Base-by-base conservation (phyloP, 2,329 filamentous ascomycete genomes). In the Plenodomus tracheiphilus region DNA sequence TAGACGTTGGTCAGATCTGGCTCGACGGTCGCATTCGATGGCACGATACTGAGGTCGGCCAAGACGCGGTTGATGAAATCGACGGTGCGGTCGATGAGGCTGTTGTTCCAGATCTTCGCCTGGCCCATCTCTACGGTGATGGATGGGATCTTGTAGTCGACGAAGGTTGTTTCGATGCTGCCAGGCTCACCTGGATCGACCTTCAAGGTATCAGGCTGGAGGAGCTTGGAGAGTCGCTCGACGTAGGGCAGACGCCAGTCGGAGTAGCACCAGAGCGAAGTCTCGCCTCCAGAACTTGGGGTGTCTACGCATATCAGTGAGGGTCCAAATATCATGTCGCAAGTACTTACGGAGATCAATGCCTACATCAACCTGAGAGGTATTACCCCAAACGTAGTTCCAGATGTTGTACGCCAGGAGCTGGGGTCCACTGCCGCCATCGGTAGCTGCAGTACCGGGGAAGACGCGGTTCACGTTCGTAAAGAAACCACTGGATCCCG, bases 61-160 rank as follows among this genome's bases (percentile, higher is more conserved):
- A 65, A 43, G 28, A 65, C 61, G 44, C 61, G 56, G 46, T 65
- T 56, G 6, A 64, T 58, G 20, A 63, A 65, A 41, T 52, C 61
- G 40, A 69, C 68, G 21, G 66, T 63, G 22, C 71, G 63, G 19
- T 69, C 60, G 41, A 74, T 73, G 3, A 73, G 59, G 20, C 58
- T 65, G 15, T 52, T 57, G 44, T 73, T 70, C 70, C 72, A 75
- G 17, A 68, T 58, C 39, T 72, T 73, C 0, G 72, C 69, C 11
- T 66, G 59, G 1, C 71, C 72, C 53, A 73, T 71, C 43, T 75
- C 71, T 7, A 74, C 65, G 0, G 72, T 75, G 35, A 74, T 64
- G 5, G 71, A 65, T 1, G 72, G 71, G 11, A 74, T 58, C 4
- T 61, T 56, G 47, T 67, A 58, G 41, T 65, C 55, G 4, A 75